Base-by-base conservation (phyloP, 2,329 filamentous ascomycete genomes). In the Sarocladiaceae sp. region DNA sequence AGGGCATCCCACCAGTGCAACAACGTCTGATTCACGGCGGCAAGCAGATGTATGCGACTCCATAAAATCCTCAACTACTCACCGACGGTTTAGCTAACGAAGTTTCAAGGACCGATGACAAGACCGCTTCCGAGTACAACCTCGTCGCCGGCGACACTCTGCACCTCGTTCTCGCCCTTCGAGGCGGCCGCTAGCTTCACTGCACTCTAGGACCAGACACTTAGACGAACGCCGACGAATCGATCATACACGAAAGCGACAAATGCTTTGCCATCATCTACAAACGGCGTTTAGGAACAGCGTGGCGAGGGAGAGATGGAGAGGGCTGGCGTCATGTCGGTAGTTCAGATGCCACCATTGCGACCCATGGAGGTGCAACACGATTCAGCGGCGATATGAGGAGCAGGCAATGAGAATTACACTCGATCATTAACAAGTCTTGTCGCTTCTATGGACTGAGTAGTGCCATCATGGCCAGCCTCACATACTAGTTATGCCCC, bases 1-100 rank as follows among this genome's bases (percentile, higher is more conserved):
- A 97, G 69, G 94, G 94, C 53, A 99, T 99, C 63, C 93, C 94
- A 39, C 94, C 94, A 1, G 91, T 94, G 17, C 94, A 99, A 74
- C 94, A 99, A 73, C 86, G 94, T 54, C 77, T 99, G 59, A 99
- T 99, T 65, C 97, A 87, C 67, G 91, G 93, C 51, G 94, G 94
- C 64, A 99, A 99, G 78, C 94, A 99, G 71, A 97, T 99, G 94
- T 97, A 74, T 56, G 77, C 17, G 10, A 47, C 37, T 4, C 17
- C 13, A 17, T 29, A 4, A n/a, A n/a, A n/a, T n/a, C n/a, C n/a
- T n/a, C n/a, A n/a, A n/a, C n/a, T n/a, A n/a, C n/a, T n/a, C n/a
- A n/a, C n/a, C n/a, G n/a, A n/a, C n/a, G n/a, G n/a, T n/a, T n/a
- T n/a, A n/a, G n/a, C n/a, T n/a, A n/a, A n/a, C n/a, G n/a, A n/a